These are phyloP conservation scores for Solanum verrucosum DNA, from an alignment of 257 asterid species.

Conservation along the genomic window DNA sequence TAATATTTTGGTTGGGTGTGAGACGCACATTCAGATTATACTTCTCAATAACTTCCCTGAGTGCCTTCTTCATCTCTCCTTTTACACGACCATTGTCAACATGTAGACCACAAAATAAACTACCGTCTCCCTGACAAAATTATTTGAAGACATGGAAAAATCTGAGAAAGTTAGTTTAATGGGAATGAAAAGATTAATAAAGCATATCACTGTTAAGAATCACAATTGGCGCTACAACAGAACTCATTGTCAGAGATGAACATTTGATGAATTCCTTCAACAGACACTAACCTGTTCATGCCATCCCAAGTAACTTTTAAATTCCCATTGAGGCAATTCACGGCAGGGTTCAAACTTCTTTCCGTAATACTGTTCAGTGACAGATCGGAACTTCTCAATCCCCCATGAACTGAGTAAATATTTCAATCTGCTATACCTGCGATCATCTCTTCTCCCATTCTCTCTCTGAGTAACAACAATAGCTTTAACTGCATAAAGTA, in stretches of 20 bases:
- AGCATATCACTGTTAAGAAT: background rate
- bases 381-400: conserved; percentile 77
- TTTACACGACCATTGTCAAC: conserved; percentile 88
- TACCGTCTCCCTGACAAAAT: conserved; percentile 77
- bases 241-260: background rate
- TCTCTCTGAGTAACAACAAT: conserved; percentile 92
- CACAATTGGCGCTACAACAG: background rate
- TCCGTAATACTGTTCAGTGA: conserved; percentile 82
- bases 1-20: conserved; percentile 87
- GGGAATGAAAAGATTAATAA: background rate
- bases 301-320: conserved; percentile 97
- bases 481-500: conserved; percentile 84
- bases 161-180: background rate
- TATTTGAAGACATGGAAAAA: background rate
- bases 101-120: conserved; percentile 83
- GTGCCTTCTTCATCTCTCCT: conserved; percentile 66
- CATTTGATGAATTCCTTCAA: background rate
- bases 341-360: conserved; percentile 70
- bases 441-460: conserved; percentile 97
- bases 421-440: conserved; percentile 94
- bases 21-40: conserved; percentile 80
- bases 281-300: conserved; percentile 70
- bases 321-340: conserved; percentile 91
- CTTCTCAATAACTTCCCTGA: conserved; percentile 82
- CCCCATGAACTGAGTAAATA: conserved; percentile 95